Evolutionary conservation across 176 grass and related monocot species (phyloP).

Genomic region (Oryza meridionalis): DNA sequence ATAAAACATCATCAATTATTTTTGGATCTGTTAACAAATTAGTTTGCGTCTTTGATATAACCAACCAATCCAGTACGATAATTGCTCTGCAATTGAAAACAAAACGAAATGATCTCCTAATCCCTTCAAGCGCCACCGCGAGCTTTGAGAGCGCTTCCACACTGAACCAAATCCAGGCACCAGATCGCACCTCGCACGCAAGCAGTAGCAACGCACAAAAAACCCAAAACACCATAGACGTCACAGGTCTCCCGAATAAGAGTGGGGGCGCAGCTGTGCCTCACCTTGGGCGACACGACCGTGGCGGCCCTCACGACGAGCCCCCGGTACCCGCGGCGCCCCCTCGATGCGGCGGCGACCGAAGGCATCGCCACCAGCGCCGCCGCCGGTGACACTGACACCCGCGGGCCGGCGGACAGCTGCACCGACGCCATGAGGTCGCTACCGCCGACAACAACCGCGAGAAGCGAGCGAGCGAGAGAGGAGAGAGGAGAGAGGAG

Average conservation of each 20-base stretch:
- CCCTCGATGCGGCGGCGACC: slow-evolving; percentile 33
- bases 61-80: not conserved
- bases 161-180: not conserved
- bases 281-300: slow-evolving; percentile 77
- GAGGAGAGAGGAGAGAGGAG: not conserved
- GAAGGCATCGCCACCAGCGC: slow-evolving; percentile 10
- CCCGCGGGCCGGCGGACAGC: slow-evolving; percentile 27
- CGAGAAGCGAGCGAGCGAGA: not conserved
- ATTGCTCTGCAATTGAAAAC: not conserved
- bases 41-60: not conserved
- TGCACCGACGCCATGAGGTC: slow-evolving; percentile 60
- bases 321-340: slow-evolving; percentile 32
- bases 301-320: slow-evolving; percentile 69
- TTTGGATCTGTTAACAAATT: not conserved
- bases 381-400: not conserved
- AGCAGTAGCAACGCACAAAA: not conserved
- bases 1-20: not conserved
- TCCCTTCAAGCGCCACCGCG: not conserved
- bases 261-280: not conserved
- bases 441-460: not conserved
- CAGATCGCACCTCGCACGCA: not conserved
- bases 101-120: not conserved
- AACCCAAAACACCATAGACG: not conserved
- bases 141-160: too few relatives aligned
- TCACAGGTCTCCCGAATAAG: not conserved